A percentile compares a stretch with the other conserved stretches of the same genome.
phyloP scores from a whole-genome alignment of 73 alveolate species.

The Tetrahymena malaccensis region DNA sequence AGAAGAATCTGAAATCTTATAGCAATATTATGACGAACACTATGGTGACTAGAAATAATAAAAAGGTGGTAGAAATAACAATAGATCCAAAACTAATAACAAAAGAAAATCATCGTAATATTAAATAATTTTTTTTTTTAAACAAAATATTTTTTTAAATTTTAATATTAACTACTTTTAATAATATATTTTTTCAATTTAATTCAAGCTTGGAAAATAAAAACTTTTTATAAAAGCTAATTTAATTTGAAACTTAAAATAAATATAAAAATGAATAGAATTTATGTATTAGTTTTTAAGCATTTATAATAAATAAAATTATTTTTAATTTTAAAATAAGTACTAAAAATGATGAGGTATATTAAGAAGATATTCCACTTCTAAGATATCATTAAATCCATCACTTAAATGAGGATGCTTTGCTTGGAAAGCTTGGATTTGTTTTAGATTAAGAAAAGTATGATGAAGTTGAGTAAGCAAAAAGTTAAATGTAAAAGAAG shows the following conservation, averaged over 20 bases:
- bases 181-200: too few species aligned
- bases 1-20: neutral
- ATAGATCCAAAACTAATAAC: neutral
- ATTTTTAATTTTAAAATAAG: neutral
- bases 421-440: conserved; percentile 1
- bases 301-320: too few species aligned
- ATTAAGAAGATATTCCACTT: conserved; percentile 22
- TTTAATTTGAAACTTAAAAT: too few species aligned
- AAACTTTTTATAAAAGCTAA: too few species aligned
- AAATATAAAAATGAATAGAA: too few species aligned
- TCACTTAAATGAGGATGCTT: neutral
- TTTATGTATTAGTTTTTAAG: too few species aligned
- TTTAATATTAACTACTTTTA: too few species aligned
- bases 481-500: neutral
- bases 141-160: too few species aligned
- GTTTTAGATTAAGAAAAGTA: conserved; percentile 3
- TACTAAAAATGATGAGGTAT: neutral
- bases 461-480: conserved; percentile 5
- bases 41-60: conserved; percentile 3
- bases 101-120: neutral
- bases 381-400: conserved; percentile 1
- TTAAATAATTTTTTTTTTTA: neutral
- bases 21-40: neutral
- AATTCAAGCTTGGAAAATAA: too few species aligned
- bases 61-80: neutral